Conservation (phyloP, 139 green algal species). For the Chlorella vulgaris region DNA sequence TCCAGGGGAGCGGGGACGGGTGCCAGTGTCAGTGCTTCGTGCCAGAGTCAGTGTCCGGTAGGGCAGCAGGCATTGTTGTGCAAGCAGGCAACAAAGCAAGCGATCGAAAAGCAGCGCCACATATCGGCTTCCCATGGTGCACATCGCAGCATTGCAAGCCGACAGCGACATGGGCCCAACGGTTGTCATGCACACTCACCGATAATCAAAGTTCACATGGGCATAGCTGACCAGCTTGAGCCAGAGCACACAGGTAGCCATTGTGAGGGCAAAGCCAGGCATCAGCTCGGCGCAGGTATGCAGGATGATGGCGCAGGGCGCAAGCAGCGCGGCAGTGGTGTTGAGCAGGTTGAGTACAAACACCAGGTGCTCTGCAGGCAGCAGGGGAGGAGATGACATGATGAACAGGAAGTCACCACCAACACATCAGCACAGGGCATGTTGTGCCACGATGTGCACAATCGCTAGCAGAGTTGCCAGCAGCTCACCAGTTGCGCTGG, state of each 20-base stretch:
- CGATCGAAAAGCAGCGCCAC: too few species aligned
- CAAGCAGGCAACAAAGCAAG: too few species aligned
- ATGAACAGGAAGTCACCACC: background rate
- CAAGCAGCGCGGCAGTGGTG: conserved; percentile 46
- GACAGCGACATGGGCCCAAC: too few species aligned
- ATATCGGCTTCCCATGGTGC: too few species aligned
- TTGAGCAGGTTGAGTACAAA: conserved; percentile 53
- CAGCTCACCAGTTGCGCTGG: conserved; percentile 15
- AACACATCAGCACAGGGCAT: too few species aligned
- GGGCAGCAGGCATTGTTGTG: too few species aligned
- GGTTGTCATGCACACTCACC: conserved; percentile 27
- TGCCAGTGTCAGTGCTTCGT: too few species aligned
- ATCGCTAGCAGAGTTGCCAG: background rate
- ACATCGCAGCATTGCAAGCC: too few species aligned
- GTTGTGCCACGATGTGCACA: too few species aligned
- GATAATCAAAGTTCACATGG: conserved; percentile 77
- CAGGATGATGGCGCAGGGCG: conserved; percentile 60
- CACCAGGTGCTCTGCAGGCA: conserved; percentile 56
- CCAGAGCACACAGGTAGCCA: conserved; percentile 60
- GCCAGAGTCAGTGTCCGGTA: background rate
- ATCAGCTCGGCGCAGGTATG: conserved; percentile 52
- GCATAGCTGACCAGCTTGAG: conserved; percentile 86
- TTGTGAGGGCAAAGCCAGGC: conserved; percentile 63
- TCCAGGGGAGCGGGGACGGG: background rate
- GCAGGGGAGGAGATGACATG: background rate